Evolutionary conservation across 164 flowering plant genomes (phyloP).

Genomic region (Euptelea pleiosperma): DNA sequence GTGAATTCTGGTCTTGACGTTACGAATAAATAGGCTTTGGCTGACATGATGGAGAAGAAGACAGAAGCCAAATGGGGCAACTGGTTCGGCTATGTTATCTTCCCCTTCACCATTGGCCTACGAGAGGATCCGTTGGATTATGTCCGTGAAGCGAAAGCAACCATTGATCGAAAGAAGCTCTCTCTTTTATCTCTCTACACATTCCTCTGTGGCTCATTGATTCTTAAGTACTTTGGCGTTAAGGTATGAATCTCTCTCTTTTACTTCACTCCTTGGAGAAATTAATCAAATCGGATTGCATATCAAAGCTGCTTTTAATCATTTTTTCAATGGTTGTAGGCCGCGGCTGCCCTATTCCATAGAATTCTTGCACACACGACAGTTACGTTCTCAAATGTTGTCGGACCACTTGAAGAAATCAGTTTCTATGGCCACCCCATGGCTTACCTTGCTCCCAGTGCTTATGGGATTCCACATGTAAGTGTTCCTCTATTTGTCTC

Average conservation of each 20-base stretch:
- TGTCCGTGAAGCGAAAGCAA: slow-evolving; percentile 52
- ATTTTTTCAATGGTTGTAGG: slow-evolving; percentile 23
- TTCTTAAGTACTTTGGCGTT: slow-evolving; percentile 42
- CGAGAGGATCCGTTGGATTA: slow-evolving; percentile 56
- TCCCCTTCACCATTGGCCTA: slow-evolving; percentile 47
- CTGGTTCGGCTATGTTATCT: slow-evolving; percentile 48
- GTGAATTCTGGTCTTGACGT: too few species aligned
- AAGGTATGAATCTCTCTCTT: slow-evolving; percentile 37
- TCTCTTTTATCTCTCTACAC: slow-evolving; percentile 51
- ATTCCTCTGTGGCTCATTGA: slow-evolving; percentile 21
- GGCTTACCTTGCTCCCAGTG: slow-evolving; percentile 55
- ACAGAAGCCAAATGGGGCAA: slow-evolving; percentile 58
- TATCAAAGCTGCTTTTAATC: too few species aligned
- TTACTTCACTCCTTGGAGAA: too few species aligned
- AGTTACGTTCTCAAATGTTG: slow-evolving; percentile 50
- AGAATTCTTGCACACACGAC: slow-evolving; percentile 37
- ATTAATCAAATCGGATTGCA: too few species aligned
- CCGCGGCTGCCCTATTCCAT: slow-evolving; percentile 28
- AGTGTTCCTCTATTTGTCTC: slow-evolving; percentile 3
- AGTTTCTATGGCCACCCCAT: slow-evolving; percentile 54
- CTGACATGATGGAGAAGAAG: slow-evolving; percentile 60
- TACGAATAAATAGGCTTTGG: slow-evolving; percentile 36
- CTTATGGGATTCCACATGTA: slow-evolving; percentile 58
- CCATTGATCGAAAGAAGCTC: slow-evolving; percentile 58
- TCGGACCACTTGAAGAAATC: slow-evolving; percentile 61